A percentile compares a stretch with the other conserved stretches of the same genome.
These are phyloP conservation scores for Fusarium solani-melongenae DNA, from an alignment of 2,329 filamentous ascomycete genomes.

Conservation along the genomic window DNA sequence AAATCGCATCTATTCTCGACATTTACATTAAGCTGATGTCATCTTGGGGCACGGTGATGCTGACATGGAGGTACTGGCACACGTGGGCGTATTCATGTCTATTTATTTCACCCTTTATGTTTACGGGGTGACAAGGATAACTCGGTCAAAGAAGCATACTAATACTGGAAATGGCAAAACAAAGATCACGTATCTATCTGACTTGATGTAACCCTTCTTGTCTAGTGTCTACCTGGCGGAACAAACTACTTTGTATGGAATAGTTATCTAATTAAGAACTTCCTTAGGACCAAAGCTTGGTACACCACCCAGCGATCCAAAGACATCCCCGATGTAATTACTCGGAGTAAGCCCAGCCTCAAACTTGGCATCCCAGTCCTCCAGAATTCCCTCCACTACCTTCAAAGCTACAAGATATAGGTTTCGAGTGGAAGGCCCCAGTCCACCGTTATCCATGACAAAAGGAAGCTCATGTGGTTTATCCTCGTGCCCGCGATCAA, in stretches of 20 bases:
- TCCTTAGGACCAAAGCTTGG: conserved; percentile 28
- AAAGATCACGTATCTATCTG: background rate
- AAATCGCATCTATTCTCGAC: too few relatives aligned
- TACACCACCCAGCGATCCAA: conserved; percentile 30
- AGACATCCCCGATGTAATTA: conserved; percentile 34
- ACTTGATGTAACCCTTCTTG: background rate
- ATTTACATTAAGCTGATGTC: background rate
- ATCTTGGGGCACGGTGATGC: background rate
- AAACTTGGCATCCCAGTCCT: conserved; percentile 20
- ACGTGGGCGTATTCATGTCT: background rate
- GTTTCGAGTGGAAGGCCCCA: conserved; percentile 30
- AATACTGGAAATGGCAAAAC: background rate
- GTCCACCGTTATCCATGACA: conserved; percentile 33
- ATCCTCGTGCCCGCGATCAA: conserved; percentile 31
- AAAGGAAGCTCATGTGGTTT: conserved; percentile 31
- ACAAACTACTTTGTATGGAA: background rate
- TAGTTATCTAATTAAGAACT: background rate
- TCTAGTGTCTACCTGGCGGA: background rate
- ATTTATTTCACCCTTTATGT: background rate
- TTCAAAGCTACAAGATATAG: conserved; percentile 27
- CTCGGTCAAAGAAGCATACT: background rate
- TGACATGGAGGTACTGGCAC: background rate
- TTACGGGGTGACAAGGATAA: background rate
- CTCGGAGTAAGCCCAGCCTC: conserved; percentile 4
- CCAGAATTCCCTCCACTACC: conserved; percentile 21